phyloP scores from a whole-genome alignment of 2,329 filamentous ascomycete species.

The Colletotrichum theobromicola region DNA sequence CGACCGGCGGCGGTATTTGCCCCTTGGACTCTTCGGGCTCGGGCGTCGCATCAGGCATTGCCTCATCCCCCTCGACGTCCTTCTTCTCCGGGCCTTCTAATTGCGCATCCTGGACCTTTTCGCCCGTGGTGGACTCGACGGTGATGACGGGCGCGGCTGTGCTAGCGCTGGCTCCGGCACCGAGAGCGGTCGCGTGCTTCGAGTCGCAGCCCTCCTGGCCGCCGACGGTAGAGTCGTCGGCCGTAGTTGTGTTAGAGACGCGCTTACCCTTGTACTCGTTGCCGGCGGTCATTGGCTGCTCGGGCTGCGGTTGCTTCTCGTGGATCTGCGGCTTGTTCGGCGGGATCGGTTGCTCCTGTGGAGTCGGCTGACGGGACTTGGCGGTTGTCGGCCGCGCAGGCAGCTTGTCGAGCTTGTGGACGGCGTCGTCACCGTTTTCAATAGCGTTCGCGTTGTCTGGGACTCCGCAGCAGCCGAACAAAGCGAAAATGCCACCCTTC shows the following conservation, averaged over 20 bases:
- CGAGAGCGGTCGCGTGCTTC: slow-evolving; percentile 43
- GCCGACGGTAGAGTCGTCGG: slow-evolving; percentile 48
- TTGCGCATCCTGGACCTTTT: slow-evolving; percentile 26
- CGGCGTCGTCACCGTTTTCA: slow-evolving; percentile 56
- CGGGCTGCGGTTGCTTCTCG: slow-evolving; percentile 53
- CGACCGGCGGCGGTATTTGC: slow-evolving; percentile 43
- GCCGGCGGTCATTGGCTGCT: slow-evolving; percentile 32
- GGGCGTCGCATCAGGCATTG: slow-evolving; percentile 69
- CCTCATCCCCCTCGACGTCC: slow-evolving; percentile 65
- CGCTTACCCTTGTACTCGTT: slow-evolving; percentile 48
- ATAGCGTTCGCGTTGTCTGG: slow-evolving; percentile 63
- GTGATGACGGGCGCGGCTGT: slow-evolving; percentile 48
- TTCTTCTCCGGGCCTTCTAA: slow-evolving; percentile 32
- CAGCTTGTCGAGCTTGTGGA: slow-evolving; percentile 64
- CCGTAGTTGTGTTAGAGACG: slow-evolving; percentile 49
- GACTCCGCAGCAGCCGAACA: slow-evolving; percentile 71
- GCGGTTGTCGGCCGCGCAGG: slow-evolving; percentile 59
- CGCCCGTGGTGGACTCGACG: slow-evolving; percentile 19
- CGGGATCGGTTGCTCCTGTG: slow-evolving; percentile 46
- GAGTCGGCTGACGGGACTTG: slow-evolving; percentile 57
- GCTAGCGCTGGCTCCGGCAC: slow-evolving; percentile 32
- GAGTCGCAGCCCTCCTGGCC: slow-evolving; percentile 51
- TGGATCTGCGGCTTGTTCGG: slow-evolving; percentile 46
- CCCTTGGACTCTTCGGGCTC: slow-evolving; percentile 49
- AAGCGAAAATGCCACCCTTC: slow-evolving; percentile 60